Evolutionary conservation across 2,329 filamentous ascomycete species (phyloP).

Genomic region (Colletotrichum sp.): DNA sequence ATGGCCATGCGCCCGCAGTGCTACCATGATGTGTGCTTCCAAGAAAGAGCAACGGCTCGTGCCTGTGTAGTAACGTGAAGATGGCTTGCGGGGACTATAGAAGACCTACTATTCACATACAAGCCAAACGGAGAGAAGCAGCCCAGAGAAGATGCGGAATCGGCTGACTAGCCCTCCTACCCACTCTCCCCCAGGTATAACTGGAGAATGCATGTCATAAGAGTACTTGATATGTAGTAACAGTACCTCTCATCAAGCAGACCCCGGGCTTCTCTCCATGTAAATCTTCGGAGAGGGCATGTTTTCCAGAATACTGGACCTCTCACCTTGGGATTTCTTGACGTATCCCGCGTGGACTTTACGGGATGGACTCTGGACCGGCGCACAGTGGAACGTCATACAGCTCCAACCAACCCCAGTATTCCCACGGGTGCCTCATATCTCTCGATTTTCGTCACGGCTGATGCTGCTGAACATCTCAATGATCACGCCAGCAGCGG

Average conservation of each 20-base stretch:
- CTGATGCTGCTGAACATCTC: rapidly evolving
- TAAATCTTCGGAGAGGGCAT: background rate
- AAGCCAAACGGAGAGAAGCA: background rate
- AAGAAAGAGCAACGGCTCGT: background rate
- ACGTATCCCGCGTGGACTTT: background rate
- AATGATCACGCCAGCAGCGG: background rate
- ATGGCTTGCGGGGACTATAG: background rate
- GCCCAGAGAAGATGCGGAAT: background rate
- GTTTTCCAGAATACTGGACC: background rate
- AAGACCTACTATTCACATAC: background rate
- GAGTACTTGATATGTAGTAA: background rate
- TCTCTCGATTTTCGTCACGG: background rate
- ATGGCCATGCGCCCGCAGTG: background rate
- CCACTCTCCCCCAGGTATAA: background rate
- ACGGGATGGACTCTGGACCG: background rate
- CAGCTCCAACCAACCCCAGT: background rate
- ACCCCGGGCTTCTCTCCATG: background rate
- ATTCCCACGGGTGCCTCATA: background rate
- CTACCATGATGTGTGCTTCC: background rate
- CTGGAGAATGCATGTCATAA: background rate
- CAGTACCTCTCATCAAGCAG: background rate
- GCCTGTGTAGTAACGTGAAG: background rate
- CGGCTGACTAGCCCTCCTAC: background rate
- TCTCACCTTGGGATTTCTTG: background rate
- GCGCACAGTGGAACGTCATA: background rate